Base-by-base conservation (phyloP, 768 basidiomycete species). In the Psilocybe tampanensis region DNA sequence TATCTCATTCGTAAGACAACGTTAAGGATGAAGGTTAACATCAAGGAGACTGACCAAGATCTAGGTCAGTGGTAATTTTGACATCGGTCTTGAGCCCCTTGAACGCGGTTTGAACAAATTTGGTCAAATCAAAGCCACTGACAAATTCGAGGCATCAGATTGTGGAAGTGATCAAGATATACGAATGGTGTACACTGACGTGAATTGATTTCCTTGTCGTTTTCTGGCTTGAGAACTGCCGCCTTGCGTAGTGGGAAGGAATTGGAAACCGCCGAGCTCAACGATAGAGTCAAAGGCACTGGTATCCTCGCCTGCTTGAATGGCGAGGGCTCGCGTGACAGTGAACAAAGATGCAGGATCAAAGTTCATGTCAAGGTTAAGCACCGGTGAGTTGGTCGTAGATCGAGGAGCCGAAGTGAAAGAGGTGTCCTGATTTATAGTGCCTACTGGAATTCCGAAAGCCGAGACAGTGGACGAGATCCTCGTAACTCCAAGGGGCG, bases 291-390 rank as follows among this genome's bases (percentile, higher is more conserved):
- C 89, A 60, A 91, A 70, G 23, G 86, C 86, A 5, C 76, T 73
- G 1, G 82, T 80, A 56, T 82, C 74, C 51, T 88, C 66, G 1
- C 86, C 85, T 9, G 87, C 88, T 54, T 86, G 77, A 12, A 86
- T 77, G 3, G 87, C 87, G 11, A 90, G 76, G 4, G 77, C 74
- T n/a, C 88, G 81, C 29, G 87, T 86, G 21, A 91, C 73, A 0
- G 88, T 86, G 68, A 92, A 91, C 34, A 92, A 73, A n/a, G 80
- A 72, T 8, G 82, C 68, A 18, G 88, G 87, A 60, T 89, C 84
- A 60, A 86, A 79, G 66, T 90, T 88, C 81, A 90, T 81, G 62
- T 83, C 72, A 52, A 90, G 71, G 56, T 84, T 71, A 56, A 91
- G 72, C 6, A 66, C 66, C 8, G 89, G 88, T 2, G 86, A 88